These are phyloP conservation scores for Cetraspora pellucida DNA, from an alignment of 192 early-diverging fungal genomes.

Conservation along the genomic window DNA sequence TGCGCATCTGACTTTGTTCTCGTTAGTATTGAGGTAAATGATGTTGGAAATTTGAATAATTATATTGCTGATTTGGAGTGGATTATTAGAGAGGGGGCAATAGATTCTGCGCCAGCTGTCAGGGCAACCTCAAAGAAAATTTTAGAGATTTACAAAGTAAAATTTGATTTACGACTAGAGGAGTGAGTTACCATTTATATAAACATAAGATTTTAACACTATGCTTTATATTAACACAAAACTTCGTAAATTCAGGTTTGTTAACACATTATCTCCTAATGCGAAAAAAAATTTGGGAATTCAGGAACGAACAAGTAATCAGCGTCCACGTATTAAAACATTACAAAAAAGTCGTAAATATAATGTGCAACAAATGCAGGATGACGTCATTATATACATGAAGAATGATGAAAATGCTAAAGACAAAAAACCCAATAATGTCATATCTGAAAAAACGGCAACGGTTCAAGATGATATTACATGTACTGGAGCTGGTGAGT, in stretches of 20 bases:
- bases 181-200: constrained; percentile 6
- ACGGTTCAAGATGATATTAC: too few species aligned
- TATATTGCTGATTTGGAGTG: constrained; percentile 50
- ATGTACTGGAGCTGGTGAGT: too few species aligned
- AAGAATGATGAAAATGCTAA: background rate
- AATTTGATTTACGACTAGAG: constrained; percentile 41
- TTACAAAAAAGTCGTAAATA: background rate
- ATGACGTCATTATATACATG: background rate
- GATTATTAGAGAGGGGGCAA: constrained; percentile 48
- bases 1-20: constrained; percentile 64
- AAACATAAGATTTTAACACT: background rate
- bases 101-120: constrained; percentile 55
- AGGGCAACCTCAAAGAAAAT: constrained; percentile 47
- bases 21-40: constrained; percentile 52
- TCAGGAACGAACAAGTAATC: constrained; percentile 8
- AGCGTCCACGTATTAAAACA: background rate
- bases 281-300: constrained; percentile 24
- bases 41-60: constrained; percentile 32
- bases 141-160: constrained; percentile 50
- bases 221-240: background rate
- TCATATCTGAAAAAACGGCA: too few species aligned
- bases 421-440: background rate
- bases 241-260: background rate
- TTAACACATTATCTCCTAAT: background rate
- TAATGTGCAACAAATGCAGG: background rate